Evolutionary conservation across 495 filamentous ascomycete species (phyloP), one percentile per base, ranked within the genome.

Genomic region (Cryomyces minteri): DNA sequence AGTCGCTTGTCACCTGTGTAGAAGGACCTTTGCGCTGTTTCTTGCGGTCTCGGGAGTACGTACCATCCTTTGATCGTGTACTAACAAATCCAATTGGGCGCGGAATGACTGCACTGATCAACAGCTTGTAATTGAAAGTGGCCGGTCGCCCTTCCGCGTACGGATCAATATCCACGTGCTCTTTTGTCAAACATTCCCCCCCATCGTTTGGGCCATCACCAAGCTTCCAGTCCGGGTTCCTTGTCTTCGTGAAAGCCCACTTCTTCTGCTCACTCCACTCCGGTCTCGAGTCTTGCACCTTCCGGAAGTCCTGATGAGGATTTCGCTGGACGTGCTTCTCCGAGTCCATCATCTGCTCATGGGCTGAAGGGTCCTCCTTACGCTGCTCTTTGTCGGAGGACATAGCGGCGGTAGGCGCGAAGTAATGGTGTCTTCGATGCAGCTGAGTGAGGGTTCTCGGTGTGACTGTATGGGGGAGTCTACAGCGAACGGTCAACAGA

Each of bases 31-130:
- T 11, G n/a, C 10, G 28, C 40, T 25, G 18, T 25, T 25, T 25
- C 18, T 25, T 25, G 18, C 18, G 2, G 18, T 25, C 18, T 25
- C 18, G 18, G 18, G 18, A 25, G 10, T 29, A 41, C 59, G 59
- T 61, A 46, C 73, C 77, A 55, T 79, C 75, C 46, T 67, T 65
- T 7, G 66, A 71, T 31, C 64, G 60, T n/a, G 76, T 81, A 49
- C 69, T 72, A 36, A 79, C 60, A 32, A 80, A 74, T 7, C 74
- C 76, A 49, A 81, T 73, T 3, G 88, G 90, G 18, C 88, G 71
- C 0, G 88, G 88, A 25, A 92, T 74, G 51, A 96, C 79, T 29
- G 76, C 82, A 2, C 76, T 82, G 61, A 95, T 94, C 12, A 95
- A 68, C 8, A 95, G 76, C 64, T 94, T 94, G 68, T 96, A 96